A percentile compares a stretch with the other conserved stretches of the same genome.
Evolutionary conservation across 2,329 filamentous ascomycete genomes (phyloP).

Genomic region (Simplicillium sp.): DNA sequence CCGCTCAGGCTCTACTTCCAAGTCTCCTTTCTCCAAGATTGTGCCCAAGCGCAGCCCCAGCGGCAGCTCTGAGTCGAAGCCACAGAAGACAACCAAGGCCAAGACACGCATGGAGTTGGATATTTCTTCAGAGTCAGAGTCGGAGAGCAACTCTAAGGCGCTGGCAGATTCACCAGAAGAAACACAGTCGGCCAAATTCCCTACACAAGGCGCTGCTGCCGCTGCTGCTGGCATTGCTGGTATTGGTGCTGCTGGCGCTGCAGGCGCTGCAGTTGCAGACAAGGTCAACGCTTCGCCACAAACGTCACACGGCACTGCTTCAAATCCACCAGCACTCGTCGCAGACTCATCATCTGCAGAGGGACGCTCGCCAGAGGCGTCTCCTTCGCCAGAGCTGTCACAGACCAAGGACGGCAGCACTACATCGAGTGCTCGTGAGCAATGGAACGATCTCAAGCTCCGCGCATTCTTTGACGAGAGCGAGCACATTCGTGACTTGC

Average conservation of each 20-base stretch:
- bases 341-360: conserved; percentile 65
- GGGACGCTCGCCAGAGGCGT: conserved; percentile 52
- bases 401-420: conserved; percentile 31
- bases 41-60: conserved; percentile 21
- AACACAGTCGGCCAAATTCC: background rate
- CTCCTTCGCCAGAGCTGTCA: conserved; percentile 53
- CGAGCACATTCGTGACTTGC: conserved; percentile 78
- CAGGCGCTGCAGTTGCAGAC: conserved; percentile 14
- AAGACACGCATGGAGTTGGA: conserved; percentile 59
- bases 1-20: conserved; percentile 20
- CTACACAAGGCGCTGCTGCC: conserved; percentile 16
- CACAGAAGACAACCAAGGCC: conserved; percentile 37
- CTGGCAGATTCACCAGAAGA: background rate
- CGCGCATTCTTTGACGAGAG: conserved; percentile 87
- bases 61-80: conserved; percentile 37
- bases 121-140: conserved; percentile 54
- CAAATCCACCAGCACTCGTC: conserved; percentile 56
- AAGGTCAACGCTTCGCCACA: conserved; percentile 47
- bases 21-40: conserved; percentile 31
- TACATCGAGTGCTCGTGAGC: conserved; percentile 24
- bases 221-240: conserved; percentile 26
- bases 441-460: conserved; percentile 79
- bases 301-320: conserved; percentile 25
- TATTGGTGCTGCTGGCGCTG: conserved; percentile 17
- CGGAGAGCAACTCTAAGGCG: conserved; percentile 6